phyloP scores from a whole-genome alignment of 2,329 filamentous ascomycete genomes.

The Xylaria sp. region DNA sequence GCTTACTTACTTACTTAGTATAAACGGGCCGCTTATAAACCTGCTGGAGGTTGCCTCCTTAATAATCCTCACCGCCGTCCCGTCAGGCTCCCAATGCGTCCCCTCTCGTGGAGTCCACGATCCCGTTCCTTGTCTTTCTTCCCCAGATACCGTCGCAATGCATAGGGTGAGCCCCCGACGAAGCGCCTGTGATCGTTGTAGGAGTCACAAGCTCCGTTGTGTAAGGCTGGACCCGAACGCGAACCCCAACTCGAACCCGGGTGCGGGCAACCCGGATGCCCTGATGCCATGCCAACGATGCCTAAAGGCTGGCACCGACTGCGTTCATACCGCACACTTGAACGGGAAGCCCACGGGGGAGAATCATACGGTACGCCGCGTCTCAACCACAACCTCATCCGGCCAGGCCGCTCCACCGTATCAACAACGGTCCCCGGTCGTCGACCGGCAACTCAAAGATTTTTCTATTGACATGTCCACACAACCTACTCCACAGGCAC shows the following conservation, averaged over 20 bases:
- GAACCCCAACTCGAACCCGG: not conserved
- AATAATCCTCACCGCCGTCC: not conserved
- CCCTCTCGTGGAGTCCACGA: not conserved
- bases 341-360: not conserved
- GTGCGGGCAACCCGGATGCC: not conserved
- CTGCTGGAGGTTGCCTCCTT: not conserved
- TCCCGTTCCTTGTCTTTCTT: not conserved
- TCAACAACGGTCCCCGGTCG: conserved; percentile 2
- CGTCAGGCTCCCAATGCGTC: not conserved
- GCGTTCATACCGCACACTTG: conserved; percentile 2
- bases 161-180: conserved; percentile 9
- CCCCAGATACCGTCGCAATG: conserved; percentile 1
- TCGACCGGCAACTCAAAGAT: conserved; percentile 6
- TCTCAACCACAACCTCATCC: not conserved
- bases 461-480: conserved; percentile 7
- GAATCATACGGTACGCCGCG: not conserved
- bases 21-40: too few relatives aligned
- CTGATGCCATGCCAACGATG: conserved; percentile 15
- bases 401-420: conserved; percentile 1
- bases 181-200: conserved; percentile 11
- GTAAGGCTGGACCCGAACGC: conserved; percentile 2
- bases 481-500: not conserved
- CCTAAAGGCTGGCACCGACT: conserved; percentile 5
- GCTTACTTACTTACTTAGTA: too few relatives aligned
- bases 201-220: conserved; percentile 7